Evolutionary conservation across 1,284 basidiomycete genomes (phyloP), one percentile per base, ranked within the genome.

Genomic region (Gymnopus androsaceus): DNA sequence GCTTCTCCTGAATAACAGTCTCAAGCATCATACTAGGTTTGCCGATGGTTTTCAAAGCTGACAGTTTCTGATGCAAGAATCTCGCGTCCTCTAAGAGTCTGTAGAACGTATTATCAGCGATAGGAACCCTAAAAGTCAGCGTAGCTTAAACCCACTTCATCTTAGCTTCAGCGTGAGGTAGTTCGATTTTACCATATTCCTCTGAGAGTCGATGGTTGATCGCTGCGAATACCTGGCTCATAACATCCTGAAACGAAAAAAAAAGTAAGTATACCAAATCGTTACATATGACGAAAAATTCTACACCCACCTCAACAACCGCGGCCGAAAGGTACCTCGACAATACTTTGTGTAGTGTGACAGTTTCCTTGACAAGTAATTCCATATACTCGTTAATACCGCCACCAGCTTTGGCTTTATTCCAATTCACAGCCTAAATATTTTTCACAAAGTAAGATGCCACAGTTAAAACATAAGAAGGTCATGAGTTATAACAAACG

Each of bases 271-370:
- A 56, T 57, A 56, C 51, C 52, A 40, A 33, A 21, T 34, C 54
- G 47, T 38, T n/a, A 31, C 25, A 25, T 42, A 17, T 27, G 50
- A 34, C 23, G 4, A 38, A 36, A 44, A 25, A 45, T 60, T 57
- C 48, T 54, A 31, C 49, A 66, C 85, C 70, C 63, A 92, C 89
- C 82, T 95, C 91, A 45, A 96, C 90, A 14, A 92, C 83, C 21
- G 81, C 78, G 33, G 79, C 71, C 4, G 90, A 78, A 23, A 99
- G 78, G 71, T 98, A 99, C 57, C 95, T 90, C 51, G 90, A 92
- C 48, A 99, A 79, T 40, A 99, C 95, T 70, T 96, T 98, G 76
- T 99, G 94, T 49, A 99, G 79, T 25, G 94, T 98, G 54, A 93
- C 88, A 3, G 95, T 96, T 74, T 99, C 96, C 73, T 96, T 97